Percentiles rank a stretch among this genome's conserved stretches.
phyloP scores from a whole-genome alignment of 768 basidiomycete genomes.

The Calocera cornea region DNA sequence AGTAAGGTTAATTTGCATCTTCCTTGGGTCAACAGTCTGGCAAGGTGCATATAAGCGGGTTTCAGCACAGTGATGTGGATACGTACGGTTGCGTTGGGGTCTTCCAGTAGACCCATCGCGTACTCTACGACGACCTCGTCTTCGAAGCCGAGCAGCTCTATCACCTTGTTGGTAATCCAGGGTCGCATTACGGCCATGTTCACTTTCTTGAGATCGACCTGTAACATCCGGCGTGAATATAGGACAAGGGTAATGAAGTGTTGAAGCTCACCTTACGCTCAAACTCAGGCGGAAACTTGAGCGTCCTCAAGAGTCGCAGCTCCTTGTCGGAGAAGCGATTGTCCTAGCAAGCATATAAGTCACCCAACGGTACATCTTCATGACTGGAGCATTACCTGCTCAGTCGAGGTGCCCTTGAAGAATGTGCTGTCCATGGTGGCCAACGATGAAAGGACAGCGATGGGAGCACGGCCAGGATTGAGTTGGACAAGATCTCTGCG shows the following conservation, averaged over 20 bases:
- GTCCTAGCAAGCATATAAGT: constrained; percentile 42
- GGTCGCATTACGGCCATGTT: constrained; percentile 83
- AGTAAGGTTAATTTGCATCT: constrained; percentile 88
- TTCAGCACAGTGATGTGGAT: background rate
- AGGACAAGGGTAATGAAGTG: background rate
- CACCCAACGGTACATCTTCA: background rate
- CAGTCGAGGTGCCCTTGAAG: background rate
- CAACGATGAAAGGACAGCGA: background rate
- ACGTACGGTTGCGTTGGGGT: constrained; percentile 21
- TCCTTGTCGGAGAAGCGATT: constrained; percentile 93
- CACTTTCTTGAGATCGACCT: constrained; percentile 95
- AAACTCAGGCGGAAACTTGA: constrained; percentile 85
- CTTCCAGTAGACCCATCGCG: constrained; percentile 86
- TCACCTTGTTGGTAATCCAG: constrained; percentile 90
- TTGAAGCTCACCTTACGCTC: constrained; percentile 54
- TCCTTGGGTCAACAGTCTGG: constrained; percentile 80
- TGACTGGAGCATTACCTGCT: background rate
- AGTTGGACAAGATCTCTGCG: background rate
- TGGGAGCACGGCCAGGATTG: background rate
- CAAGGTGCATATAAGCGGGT: background rate
- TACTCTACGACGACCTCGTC: constrained; percentile 97
- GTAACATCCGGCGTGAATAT: background rate
- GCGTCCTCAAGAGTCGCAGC: constrained; percentile 67
- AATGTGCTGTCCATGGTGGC: background rate
- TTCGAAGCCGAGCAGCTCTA: constrained; percentile 82